phyloP scores from a whole-genome alignment of 495 filamentous ascomycete species.

The Aspergillus steynii region DNA sequence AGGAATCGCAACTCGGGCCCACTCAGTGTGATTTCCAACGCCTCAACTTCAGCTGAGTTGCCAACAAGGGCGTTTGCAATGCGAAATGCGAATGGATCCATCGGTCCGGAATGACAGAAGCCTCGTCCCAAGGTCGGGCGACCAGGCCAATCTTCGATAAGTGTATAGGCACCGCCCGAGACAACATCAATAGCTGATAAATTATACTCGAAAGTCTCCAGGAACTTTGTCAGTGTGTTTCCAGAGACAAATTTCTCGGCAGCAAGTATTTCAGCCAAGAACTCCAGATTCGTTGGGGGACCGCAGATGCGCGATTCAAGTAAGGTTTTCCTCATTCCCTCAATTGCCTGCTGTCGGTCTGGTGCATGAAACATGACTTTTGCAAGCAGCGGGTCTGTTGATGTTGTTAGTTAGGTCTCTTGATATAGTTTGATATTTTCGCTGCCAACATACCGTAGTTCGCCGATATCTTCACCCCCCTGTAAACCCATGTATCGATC shows the following conservation, averaged over 20 bases:
- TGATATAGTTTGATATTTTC: not conserved
- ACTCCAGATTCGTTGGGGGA: conserved; percentile 58
- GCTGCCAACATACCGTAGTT: conserved; percentile 46
- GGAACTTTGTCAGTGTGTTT: conserved; percentile 54
- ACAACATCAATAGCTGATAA: conserved; percentile 59
- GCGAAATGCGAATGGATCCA: conserved; percentile 55
- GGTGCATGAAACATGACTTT: conserved; percentile 58
- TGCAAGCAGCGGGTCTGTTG: conserved; percentile 58
- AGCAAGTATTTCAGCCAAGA: conserved; percentile 47
- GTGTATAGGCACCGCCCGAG: conserved; percentile 54
- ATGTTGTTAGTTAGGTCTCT: not conserved
- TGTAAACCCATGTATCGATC: conserved; percentile 64
- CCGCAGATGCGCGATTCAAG: conserved; percentile 49
- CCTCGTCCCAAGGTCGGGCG: conserved; percentile 54
- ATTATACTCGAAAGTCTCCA: conserved; percentile 49
- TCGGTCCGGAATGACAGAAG: conserved; percentile 52
- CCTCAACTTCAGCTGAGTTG: conserved; percentile 51
- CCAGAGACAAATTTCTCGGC: conserved; percentile 44
- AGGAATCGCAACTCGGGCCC: conserved; percentile 60
- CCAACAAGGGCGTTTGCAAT: conserved; percentile 61
- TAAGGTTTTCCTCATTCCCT: conserved; percentile 44
- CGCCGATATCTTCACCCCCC: conserved; percentile 53
- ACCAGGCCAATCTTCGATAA: conserved; percentile 59
- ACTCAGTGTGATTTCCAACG: conserved; percentile 58
- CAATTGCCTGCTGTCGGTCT: conserved; percentile 42